These are phyloP conservation scores for Scortechinia acanthostroma DNA, from an alignment of 2,329 filamentous ascomycete species.

Conservation along the genomic window DNA sequence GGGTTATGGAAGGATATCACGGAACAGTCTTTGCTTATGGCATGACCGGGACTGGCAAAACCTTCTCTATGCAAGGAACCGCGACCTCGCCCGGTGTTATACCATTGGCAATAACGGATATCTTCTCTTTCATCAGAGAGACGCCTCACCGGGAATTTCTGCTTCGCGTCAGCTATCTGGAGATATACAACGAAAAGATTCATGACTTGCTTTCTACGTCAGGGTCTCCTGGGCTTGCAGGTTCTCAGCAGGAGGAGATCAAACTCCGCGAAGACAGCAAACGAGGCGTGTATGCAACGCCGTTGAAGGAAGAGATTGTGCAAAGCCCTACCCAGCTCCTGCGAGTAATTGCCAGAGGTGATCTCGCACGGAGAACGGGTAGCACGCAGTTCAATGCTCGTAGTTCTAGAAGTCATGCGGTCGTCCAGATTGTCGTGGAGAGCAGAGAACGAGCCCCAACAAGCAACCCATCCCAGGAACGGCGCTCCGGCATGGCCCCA, in stretches of 20 bases:
- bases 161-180: slow-evolving; percentile 90
- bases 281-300: slow-evolving; percentile 89
- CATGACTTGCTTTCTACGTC: slow-evolving; percentile 83
- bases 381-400: slow-evolving; percentile 96
- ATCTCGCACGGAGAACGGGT: slow-evolving; percentile 80
- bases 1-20: slow-evolving; percentile 98
- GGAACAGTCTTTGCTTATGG: slow-evolving; percentile 97
- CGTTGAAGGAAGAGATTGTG: slow-evolving; percentile 95
- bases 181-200: slow-evolving; percentile 98
- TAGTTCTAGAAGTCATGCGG: slow-evolving; percentile 94
- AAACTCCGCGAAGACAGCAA: slow-evolving; percentile 95
- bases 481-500: slow-evolving; percentile 65
- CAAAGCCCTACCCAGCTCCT: slow-evolving; percentile 93
- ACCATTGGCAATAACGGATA: slow-evolving; percentile 92
- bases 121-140: slow-evolving; percentile 97
- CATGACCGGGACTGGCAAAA: slow-evolving; percentile 98
- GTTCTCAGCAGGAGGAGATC: slow-evolving; percentile 75
- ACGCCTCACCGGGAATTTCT: slow-evolving; percentile 91
- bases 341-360: slow-evolving; percentile 87
- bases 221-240: slow-evolving; percentile 39
- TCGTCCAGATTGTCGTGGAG: slow-evolving; percentile 97
- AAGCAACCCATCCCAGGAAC: slow-evolving; percentile 39
- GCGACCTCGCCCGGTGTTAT: slow-evolving; percentile 93
- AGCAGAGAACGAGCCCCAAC: slow-evolving; percentile 77
- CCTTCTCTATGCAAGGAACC: slow-evolving; percentile 98